These are phyloP conservation scores for Populus simonii DNA, from an alignment of 345 rosid genomes.

Conservation along the genomic window DNA sequence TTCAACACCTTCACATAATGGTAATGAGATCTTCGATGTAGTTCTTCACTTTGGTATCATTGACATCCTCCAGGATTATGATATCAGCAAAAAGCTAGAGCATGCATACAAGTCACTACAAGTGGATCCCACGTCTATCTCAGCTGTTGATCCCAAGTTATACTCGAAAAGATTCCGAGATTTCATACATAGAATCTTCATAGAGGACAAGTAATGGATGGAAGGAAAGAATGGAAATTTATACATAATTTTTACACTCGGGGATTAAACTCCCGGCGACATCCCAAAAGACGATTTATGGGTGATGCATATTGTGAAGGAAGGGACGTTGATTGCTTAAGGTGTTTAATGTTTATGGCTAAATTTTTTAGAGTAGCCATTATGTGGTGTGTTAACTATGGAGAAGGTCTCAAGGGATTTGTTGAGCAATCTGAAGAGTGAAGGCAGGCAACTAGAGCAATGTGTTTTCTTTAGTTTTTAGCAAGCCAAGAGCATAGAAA, in stretches of 20 bases:
- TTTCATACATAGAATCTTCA: slow-evolving; percentile 15
- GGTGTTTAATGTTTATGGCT: background rate
- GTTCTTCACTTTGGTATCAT: slow-evolving; percentile 30
- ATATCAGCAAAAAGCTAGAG: slow-evolving; percentile 22
- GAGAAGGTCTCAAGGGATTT: background rate
- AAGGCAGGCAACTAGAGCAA: background rate
- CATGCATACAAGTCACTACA: slow-evolving; percentile 40
- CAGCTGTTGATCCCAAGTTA: slow-evolving; percentile 28
- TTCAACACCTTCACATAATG: background rate
- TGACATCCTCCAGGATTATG: slow-evolving; percentile 29
- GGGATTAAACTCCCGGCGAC: background rate
- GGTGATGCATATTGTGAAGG: no score
- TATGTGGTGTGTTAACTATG: background rate
- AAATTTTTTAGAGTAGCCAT: background rate
- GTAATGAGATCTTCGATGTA: background rate
- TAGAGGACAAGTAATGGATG: slow-evolving; percentile 15
- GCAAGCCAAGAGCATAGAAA: background rate
- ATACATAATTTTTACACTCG: background rate
- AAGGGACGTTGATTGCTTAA: no score
- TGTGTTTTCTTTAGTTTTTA: background rate
- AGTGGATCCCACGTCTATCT: slow-evolving; percentile 35
- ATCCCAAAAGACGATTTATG: no score
- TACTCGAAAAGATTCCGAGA: no score
- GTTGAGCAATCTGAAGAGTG: background rate
- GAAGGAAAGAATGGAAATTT: background rate